These are phyloP conservation scores for Syzygium syzygioides DNA, from an alignment of 441 rosid species.

Conservation along the genomic window DNA sequence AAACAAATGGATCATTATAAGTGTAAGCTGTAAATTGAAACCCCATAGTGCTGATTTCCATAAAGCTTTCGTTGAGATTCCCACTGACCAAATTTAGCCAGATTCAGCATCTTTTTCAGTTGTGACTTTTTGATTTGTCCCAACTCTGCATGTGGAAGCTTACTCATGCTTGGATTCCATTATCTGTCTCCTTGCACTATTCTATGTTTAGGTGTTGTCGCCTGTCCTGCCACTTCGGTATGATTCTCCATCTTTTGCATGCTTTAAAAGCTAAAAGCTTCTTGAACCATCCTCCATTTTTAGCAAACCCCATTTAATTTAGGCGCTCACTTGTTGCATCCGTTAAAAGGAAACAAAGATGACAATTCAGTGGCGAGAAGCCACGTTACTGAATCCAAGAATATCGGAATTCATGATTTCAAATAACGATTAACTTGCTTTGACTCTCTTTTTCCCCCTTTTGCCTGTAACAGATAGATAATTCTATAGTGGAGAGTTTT, in stretches of 20 bases:
- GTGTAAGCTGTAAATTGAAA: neutral
- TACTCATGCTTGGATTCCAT: neutral
- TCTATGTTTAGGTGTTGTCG: neutral
- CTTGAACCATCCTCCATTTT: neutral
- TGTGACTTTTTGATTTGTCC: neutral
- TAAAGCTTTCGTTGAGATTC: neutral
- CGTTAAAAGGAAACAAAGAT: neutral
- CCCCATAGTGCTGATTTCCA: neutral
- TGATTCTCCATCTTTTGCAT: neutral
- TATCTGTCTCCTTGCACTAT: neutral
- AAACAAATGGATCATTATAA: neutral
- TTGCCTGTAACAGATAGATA: conserved; percentile 46
- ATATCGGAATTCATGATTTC: neutral
- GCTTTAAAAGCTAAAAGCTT: neutral
- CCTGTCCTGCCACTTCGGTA: neutral
- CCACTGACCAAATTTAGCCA: neutral
- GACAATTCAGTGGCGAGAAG: neutral
- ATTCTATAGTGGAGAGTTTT: conserved; percentile 77
- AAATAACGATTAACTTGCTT: neutral
- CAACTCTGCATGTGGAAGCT: neutral
- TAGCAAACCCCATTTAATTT: neutral
- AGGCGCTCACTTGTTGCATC: neutral
- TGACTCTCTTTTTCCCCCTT: neutral
- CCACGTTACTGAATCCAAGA: neutral
- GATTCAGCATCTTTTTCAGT: neutral